A percentile compares a stretch with the other conserved stretches of the same genome.
These are phyloP conservation scores for Prunus mira DNA, from an alignment of 306 rosid genomes.

Conservation along the genomic window DNA sequence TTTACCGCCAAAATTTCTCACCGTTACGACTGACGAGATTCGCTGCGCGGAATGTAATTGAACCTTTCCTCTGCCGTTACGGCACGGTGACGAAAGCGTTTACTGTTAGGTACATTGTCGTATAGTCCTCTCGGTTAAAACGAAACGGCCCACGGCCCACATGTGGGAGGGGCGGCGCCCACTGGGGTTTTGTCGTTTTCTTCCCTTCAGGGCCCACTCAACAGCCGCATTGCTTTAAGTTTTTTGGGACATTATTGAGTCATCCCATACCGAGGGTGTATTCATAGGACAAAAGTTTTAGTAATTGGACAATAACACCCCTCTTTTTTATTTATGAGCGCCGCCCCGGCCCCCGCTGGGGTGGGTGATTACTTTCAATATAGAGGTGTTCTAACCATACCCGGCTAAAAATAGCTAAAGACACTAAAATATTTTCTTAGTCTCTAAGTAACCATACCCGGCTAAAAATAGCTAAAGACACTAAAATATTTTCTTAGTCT, in stretches of 20 bases:
- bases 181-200: background rate
- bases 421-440: no score
- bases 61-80: constrained; percentile 13
- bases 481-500: no score
- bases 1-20: constrained; percentile 55
- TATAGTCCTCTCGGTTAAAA: background rate
- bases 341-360: no score
- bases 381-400: no score
- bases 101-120: background rate
- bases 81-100: constrained; percentile 6
- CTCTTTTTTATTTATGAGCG: no score
- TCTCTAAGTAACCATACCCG: no score
- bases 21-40: constrained; percentile 33
- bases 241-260: background rate
- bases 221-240: background rate
- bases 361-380: no score
- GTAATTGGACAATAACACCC: no score
- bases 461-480: no score
- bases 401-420: no score
- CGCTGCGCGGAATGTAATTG: background rate
- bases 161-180: background rate
- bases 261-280: no score
- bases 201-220: background rate
- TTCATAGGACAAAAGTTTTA: no score
- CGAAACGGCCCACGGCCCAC: constrained; percentile 1